Base-by-base conservation (phyloP, 495 filamentous ascomycete species). In the Hypomontagnella submonticulosa region DNA sequence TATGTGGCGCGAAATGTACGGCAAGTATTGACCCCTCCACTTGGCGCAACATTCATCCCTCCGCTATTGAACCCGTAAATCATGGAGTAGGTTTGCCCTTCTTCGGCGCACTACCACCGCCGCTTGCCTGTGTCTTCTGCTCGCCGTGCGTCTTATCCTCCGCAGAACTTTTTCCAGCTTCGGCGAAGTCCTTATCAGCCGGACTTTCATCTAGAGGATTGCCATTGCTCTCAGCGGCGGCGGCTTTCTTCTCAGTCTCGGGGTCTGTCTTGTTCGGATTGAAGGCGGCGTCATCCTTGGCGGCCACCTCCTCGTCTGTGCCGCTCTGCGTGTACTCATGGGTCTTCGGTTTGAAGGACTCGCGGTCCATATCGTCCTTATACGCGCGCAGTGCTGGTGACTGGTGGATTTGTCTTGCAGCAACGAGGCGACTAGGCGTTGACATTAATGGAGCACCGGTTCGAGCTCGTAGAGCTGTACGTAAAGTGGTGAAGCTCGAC, bases 301-400 rank as follows among this genome's bases (percentile, higher is more conserved):
- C 41, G 8, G 78, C 74, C 2, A 74, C 69, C 16, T 78, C 76
- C 44, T 73, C 70, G 65, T 79, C 78, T 0, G 69, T 70, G 3
- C 71, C 79, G 69, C 71, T 74, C 62, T 62, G 54, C 1, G 80
- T 77, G 57, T 70, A 61, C 38, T 83, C 78, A 12, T 71, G 67
- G 19, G 65, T 18, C 11, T 72, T 67, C 13, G 80, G 80, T 44
- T 77, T 79, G 42, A 83, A 57, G 3, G 73, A 72, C 30, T 78
- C 66, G 32, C 80, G 78, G 69, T 81, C 78, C 66, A 75, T 72
- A 54, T 75, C 65, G 34, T 79, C 74, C 43, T 79, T 79, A 66
- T 75, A 76, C 5, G 23, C 7, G 12, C 59, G 42, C 23, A 51
- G 19, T 9, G 36, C 30, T 3, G 63, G 10, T 0, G 72, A 68